Percentiles rank a stretch among this genome's conserved stretches.
These are phyloP conservation scores for Hawksworthiomyces lignivorus DNA, from an alignment of 2,329 filamentous ascomycete genomes.

Conservation along the genomic window DNA sequence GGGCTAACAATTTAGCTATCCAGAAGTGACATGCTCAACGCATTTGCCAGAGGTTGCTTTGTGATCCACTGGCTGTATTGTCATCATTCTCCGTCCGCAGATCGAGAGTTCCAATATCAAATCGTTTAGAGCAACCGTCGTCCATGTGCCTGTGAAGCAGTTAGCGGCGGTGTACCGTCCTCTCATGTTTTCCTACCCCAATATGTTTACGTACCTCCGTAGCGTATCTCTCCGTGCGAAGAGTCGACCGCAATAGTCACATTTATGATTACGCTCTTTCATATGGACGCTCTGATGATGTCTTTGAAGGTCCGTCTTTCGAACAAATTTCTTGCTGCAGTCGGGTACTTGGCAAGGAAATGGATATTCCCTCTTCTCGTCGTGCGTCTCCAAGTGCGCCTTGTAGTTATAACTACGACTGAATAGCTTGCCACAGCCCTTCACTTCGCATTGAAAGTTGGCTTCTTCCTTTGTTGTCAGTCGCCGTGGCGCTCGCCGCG, in stretches of 20 bases:
- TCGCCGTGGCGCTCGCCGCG: conserved; percentile 36
- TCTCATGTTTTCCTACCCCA: too few relatives aligned
- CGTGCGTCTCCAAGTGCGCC: conserved; percentile 78
- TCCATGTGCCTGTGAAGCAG: conserved; percentile 57
- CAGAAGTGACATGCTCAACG: too few relatives aligned
- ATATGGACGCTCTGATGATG: conserved; percentile 63
- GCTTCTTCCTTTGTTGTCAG: conserved; percentile 61
- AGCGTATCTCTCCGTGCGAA: conserved; percentile 80
- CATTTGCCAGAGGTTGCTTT: not conserved
- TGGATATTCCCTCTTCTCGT: conserved; percentile 62
- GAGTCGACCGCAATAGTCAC: conserved; percentile 59
- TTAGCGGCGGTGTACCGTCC: conserved; percentile 4
- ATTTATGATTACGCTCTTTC: conserved; percentile 62
- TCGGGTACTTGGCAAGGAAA: conserved; percentile 57
- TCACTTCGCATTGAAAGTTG: conserved; percentile 60
- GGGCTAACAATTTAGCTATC: too few relatives aligned
- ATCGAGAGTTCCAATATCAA: conserved; percentile 48
- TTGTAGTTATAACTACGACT: conserved; percentile 81
- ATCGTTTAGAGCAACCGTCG: conserved; percentile 65
- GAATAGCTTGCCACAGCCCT: conserved; percentile 70
- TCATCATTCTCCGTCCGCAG: conserved; percentile 29
- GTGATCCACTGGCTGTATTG: conserved; percentile 3
- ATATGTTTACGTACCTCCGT: conserved; percentile 53
- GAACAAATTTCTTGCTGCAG: conserved; percentile 70
- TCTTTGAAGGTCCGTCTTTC: conserved; percentile 68